Base-by-base conservation (phyloP, 306 rosid genomes). In the Nissolia schottii region DNA sequence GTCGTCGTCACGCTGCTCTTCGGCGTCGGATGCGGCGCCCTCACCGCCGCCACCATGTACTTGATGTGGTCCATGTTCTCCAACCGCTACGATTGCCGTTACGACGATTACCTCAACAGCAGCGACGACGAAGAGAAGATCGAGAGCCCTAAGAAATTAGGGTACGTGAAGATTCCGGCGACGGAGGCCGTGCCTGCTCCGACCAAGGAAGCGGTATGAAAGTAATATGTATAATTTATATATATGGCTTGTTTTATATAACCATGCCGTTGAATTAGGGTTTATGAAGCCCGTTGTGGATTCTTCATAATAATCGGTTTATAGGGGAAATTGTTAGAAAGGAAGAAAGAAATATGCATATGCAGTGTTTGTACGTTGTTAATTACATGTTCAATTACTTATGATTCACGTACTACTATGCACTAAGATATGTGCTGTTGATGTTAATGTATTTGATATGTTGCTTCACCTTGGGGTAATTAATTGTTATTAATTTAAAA, bases 11-110 rank as follows among this genome's bases (percentile, higher is more conserved):
- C 90, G 7, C 61, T 89, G 75, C 89, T 89, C 67, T 89, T 89
- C 67, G 96, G 96, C 41, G 90, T 87, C 18, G 96, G 96, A 16
- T 87, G 92, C 63, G 96, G 96, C 1, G 89, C 90, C 31, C 89
- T 89, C 71, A 82, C 89, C 24, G 92, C 90, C 19, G 92, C 96
- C 25, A 87, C 92, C 63, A 64, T 87, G 89, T 89, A 87, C 77
- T 73, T 89, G 69, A 90, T 79, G 3, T 87, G 85, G 83, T 81
- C 96, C 0, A 63, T 85, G 71, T 83, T 82, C 82, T 50, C 85
- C 62, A 45, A 23, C 58, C 86, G 87, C 74, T 41, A 27, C 27
- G 86, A 79, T n/a, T 8, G 27, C 23, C 50, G 22, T 32, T 71
- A 51, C 2, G 85, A 57, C 1, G 78, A 65, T 32, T 73, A 22